Conservation (phyloP, 2,329 filamentous ascomycete genomes). For the Tolypocladium endophyticum region DNA sequence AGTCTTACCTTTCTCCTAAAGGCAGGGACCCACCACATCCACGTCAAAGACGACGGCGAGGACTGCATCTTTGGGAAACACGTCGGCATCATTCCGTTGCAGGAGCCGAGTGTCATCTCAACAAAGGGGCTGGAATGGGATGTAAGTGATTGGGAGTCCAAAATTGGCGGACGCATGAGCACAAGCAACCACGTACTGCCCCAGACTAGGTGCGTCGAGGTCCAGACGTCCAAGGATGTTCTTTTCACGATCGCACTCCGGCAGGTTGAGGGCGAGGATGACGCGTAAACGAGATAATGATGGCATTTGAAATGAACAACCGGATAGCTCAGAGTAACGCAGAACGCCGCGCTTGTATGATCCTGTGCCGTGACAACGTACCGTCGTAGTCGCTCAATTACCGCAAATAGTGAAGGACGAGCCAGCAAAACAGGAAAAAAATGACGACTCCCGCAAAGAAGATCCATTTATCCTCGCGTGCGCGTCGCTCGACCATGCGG, state of each 20-base stretch:
- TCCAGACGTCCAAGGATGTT: conserved; percentile 54
- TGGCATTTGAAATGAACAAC: neutral
- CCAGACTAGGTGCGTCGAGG: conserved; percentile 46
- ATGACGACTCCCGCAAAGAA: conserved; percentile 79
- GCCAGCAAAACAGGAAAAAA: conserved; percentile 87
- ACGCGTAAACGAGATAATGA: conserved; percentile 10
- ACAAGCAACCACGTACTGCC: conserved; percentile 69
- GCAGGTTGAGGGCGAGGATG: conserved; percentile 23
- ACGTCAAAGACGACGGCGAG: conserved; percentile 41
- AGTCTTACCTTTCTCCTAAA: conserved; percentile 77
- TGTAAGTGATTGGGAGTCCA: conserved; percentile 68
- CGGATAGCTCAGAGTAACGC: neutral
- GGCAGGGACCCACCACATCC: conserved; percentile 55
- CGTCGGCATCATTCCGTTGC: conserved; percentile 77
- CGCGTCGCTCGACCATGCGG: conserved; percentile 85
- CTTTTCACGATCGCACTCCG: conserved; percentile 64
- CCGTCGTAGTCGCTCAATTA: conserved; percentile 6
- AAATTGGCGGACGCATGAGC: conserved; percentile 62
- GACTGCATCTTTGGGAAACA: conserved; percentile 59
- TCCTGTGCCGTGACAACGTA: neutral
- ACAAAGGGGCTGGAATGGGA: conserved; percentile 86
- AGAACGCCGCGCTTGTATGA: conserved; percentile 6
- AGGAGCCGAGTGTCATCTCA: conserved; percentile 66
- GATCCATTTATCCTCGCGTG: conserved; percentile 96
- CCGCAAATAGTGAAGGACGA: conserved; percentile 76